Base-by-base conservation (phyloP, 169 alveolate genomes). In the Babesia caballi region DNA sequence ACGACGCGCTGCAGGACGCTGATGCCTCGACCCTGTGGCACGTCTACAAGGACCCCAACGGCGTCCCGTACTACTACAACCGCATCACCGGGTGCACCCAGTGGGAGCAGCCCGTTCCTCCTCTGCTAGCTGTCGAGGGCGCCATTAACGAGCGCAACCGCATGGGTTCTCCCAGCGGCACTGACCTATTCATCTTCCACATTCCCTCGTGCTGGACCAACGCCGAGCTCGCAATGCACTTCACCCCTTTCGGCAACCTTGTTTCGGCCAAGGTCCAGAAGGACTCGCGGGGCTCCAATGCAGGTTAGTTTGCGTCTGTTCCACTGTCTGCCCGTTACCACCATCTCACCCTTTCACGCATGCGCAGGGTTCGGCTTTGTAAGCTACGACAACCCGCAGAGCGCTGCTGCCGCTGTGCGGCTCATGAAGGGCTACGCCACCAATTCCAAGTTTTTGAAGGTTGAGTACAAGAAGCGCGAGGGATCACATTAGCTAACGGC, bases 161-260 rank as follows among this genome's bases (percentile, higher is more conserved):
- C 49, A 40, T 57, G 19, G 80, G 53, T 36, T 98, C 97, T 9
- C 98, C 98, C 1, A 83, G 80, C n/a, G 98, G 98, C 30, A 86
- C 96, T n/a, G 94, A 94, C 35, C 75, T 95, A 19, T 94, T 94
- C 44, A 91, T 95, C 53, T 94, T 94, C 65, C 96, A 94, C 78
- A 82, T 95, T 28, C 98, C 98, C 2, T 81, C 88, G 58, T 94
- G 90, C 35, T 95, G 98, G 98, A 88, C 70, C 25, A 94, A 94
- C 56, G 57, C 81, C 8, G 96, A 93, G 30, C 85, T 95, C 7
- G 82, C 92, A 25, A 80, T 66, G 52, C 95, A 88, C 77, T 94
- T 94, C 59, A 85, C 93, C 42, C 85, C 91, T 8, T 93, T 91
- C 53, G 98, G 98, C 6, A 90, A 92, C 46, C 81, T 94, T n/a